Evolutionary conservation across 2,329 filamentous ascomycete genomes (phyloP).

Genomic region (Alternaria sp.): DNA sequence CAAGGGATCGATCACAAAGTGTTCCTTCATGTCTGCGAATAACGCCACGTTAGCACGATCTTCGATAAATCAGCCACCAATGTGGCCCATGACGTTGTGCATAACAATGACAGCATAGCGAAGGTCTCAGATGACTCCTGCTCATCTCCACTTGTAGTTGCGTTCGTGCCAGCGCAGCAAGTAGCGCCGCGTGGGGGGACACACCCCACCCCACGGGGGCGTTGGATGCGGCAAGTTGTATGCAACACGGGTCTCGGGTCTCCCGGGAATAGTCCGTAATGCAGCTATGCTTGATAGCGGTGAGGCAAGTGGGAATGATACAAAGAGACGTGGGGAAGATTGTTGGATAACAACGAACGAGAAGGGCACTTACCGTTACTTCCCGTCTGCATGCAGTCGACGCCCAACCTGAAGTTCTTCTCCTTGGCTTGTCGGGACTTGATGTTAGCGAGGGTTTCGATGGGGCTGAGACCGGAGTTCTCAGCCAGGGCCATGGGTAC

Average conservation of each 20-base stretch:
- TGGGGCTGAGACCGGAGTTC: conserved; percentile 95
- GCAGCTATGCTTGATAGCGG: conserved; percentile 23
- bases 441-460: conserved; percentile 91
- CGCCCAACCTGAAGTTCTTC: conserved; percentile 79
- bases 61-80: conserved; percentile 19
- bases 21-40: conserved; percentile 84
- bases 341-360: conserved; percentile 13
- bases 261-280: conserved; percentile 11
- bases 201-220: conserved; percentile 30
- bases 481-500: conserved; percentile 96
- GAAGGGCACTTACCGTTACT: conserved; percentile 71
- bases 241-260: conserved; percentile 31
- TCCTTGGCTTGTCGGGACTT: conserved; percentile 97
- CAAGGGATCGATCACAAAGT: conserved; percentile 97
- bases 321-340: conserved; percentile 6
- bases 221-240: conserved; percentile 19
- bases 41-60: conserved; percentile 36
- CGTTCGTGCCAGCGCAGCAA: conserved; percentile 20
- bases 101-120: conserved; percentile 17
- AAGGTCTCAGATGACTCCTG: conserved; percentile 18
- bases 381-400: conserved; percentile 97
- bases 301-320: conserved; percentile 13
- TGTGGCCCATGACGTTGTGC: conserved; percentile 9
- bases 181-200: conserved; percentile 36
- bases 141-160: conserved; percentile 21